These are phyloP conservation scores for Leccinellum rugosiceps DNA, from an alignment of 768 basidiomycete genomes.

Conservation along the genomic window DNA sequence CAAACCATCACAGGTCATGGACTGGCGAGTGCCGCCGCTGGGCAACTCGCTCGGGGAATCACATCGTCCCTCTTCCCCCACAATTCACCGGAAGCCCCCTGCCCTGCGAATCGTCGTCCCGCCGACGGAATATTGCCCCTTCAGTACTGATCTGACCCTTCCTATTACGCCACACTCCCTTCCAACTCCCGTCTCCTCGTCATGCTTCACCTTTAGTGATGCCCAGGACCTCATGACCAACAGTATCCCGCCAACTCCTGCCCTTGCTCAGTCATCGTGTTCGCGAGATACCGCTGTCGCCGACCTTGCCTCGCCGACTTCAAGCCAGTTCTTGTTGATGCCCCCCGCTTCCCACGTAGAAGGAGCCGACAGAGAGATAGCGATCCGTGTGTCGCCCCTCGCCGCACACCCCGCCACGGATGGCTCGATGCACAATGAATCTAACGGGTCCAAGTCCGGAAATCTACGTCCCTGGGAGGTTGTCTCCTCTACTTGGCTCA, in stretches of 20 bases:
- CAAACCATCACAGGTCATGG: slow-evolving; percentile 16
- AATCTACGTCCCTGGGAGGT: slow-evolving; percentile 21
- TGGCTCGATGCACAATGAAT: slow-evolving; percentile 6
- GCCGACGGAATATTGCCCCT: slow-evolving; percentile 34
- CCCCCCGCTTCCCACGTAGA: slow-evolving; percentile 21
- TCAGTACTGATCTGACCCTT: slow-evolving; percentile 30
- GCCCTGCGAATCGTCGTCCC: slow-evolving; percentile 32
- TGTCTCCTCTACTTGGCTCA: slow-evolving; percentile 30
- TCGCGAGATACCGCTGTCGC: slow-evolving; percentile 7
- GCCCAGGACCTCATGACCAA: slow-evolving; percentile 11
- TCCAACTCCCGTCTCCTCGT: slow-evolving; percentile 24
- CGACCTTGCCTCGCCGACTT: slow-evolving; percentile 25
- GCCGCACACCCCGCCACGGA: slow-evolving; percentile 3
- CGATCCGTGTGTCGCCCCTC: slow-evolving; percentile 12
- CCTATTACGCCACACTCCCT: slow-evolving; percentile 28
- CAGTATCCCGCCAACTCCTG: slow-evolving; percentile 7
- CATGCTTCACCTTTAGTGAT: slow-evolving; percentile 25
- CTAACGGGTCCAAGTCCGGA: slow-evolving; percentile 5
- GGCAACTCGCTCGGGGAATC: slow-evolving; percentile 16
- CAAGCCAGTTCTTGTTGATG: slow-evolving; percentile 28
- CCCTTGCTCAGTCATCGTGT: slow-evolving; percentile 3
- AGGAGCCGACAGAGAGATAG: slow-evolving; percentile 7
- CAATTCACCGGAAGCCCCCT: slow-evolving; percentile 15
- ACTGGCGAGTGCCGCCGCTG: slow-evolving; percentile 1
- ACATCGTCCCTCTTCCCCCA: background rate